Base-by-base conservation (phyloP, 2,329 filamentous ascomycete species). In the Colletotrichum theobromicola region DNA sequence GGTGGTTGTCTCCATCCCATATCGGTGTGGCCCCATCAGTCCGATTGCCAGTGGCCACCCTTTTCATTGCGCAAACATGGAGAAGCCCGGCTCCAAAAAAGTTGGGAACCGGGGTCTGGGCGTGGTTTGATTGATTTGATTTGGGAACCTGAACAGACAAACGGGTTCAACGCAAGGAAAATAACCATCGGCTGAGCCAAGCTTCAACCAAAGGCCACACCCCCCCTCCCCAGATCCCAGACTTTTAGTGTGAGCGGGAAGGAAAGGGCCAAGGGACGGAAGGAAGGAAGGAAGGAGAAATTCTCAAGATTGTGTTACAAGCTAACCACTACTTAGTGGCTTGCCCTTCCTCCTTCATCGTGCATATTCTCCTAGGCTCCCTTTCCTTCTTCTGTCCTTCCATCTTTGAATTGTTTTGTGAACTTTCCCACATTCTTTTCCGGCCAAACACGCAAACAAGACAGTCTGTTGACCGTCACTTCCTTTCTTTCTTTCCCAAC, bases 391-490 rank as follows among this genome's bases (percentile, higher is more conserved):
- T 32, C 63, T 55, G 72, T 71, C 60, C 64, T 67, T 72, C 57
- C 72, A 76, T 15, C 64, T 68, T 21, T 73, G 46, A 64, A 67
- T 35, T 61, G 66, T 65, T 75, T 68, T 53, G 70, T 37, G 35
- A 50, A 63, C 66, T 62, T 62, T 61, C 50, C 37, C 55, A 66
- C 64, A 61, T 63, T 73, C 72, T 75, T 78, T 79, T 50, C 42
- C 42, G 13, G 42, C 73, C 72, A 63, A 32, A 72, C 46, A 57
- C 30, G 42, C 32, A 61, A 46, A 32, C 53, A 66, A 63, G 75
- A 76, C 75, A 63, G 67, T 75, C 66, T 61, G 35, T 63, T 32
- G 70, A 65, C 72, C 66, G 58, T 75, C 68, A 60, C 46, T 75
- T 77, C 60, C 68, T 67, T 76, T 74, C 63, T 60, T 71, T 75